Conservation (phyloP, 139 green algal species). For the Parachlorella kessleri region DNA sequence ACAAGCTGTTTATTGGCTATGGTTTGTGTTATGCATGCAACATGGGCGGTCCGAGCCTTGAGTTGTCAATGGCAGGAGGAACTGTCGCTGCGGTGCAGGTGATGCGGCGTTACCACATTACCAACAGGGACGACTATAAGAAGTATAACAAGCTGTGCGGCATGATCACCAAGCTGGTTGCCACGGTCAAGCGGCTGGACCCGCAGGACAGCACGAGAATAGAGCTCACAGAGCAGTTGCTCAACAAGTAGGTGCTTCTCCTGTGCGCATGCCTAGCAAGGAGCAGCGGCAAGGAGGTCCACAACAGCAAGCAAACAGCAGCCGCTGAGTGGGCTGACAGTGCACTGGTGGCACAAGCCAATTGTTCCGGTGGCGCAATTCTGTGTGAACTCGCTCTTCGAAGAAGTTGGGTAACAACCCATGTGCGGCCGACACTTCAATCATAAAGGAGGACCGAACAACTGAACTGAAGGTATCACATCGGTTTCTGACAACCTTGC, state of each 20-base stretch:
- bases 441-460: not conserved
- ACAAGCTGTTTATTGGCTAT: too few relatives aligned
- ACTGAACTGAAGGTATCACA: not conserved
- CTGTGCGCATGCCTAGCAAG: too few relatives aligned
- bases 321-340: too few relatives aligned
- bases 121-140: conserved; percentile 97
- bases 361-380: too few relatives aligned
- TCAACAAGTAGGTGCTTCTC: conserved; percentile 98
- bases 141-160: conserved; percentile 93
- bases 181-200: conserved; percentile 76
- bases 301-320: too few relatives aligned
- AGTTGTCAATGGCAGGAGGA: too few relatives aligned
- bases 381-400: too few relatives aligned
- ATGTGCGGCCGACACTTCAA: conserved; percentile 8
- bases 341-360: too few relatives aligned
- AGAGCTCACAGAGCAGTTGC: conserved; percentile 92
- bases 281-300: too few relatives aligned
- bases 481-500: not conserved
- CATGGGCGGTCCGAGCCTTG: too few relatives aligned
- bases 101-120: conserved; percentile 96
- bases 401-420: not conserved
- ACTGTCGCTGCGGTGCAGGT: conserved; percentile 77
- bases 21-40: too few relatives aligned
- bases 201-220: conserved; percentile 82
- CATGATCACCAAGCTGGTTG: conserved; percentile 50